Evolutionary conservation across 495 filamentous ascomycete species (phyloP).

Genomic region (Poronia punctata): DNA sequence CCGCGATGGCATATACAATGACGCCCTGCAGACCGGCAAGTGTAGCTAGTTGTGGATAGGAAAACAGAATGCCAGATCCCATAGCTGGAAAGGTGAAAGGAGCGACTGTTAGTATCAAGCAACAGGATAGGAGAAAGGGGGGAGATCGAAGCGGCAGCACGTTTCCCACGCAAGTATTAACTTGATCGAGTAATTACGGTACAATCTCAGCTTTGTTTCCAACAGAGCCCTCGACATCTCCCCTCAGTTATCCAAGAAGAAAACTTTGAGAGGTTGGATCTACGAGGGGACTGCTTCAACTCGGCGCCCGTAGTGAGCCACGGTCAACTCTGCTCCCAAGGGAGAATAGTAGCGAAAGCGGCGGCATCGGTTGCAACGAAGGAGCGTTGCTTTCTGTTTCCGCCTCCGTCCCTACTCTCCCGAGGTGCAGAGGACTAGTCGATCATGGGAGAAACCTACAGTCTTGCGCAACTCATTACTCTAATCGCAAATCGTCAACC

Average conservation of each 20-base stretch:
- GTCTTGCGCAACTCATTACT: slow-evolving; percentile 17
- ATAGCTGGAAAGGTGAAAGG: slow-evolving; percentile 50
- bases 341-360: too few relatives aligned
- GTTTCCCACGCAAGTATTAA: slow-evolving; percentile 92
- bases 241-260: slow-evolving; percentile 4
- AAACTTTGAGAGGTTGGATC: slow-evolving; percentile 41
- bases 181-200: slow-evolving; percentile 92
- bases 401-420: slow-evolving; percentile 12
- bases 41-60: slow-evolving; percentile 74
- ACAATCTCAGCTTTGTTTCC: slow-evolving; percentile 74
- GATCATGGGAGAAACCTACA: slow-evolving; percentile 28
- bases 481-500: slow-evolving; percentile 5
- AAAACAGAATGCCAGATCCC: slow-evolving; percentile 70
- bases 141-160: slow-evolving; percentile 68
- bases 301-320: slow-evolving; percentile 85
- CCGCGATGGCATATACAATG: slow-evolving; percentile 62
- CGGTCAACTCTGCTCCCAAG: slow-evolving; percentile 28
- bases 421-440: slow-evolving; percentile 14
- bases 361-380: neutral
- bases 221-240: slow-evolving; percentile 17
- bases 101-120: slow-evolving; percentile 20
- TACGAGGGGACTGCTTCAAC: slow-evolving; percentile 36
- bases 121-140: slow-evolving; percentile 16
- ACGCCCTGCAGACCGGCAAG: slow-evolving; percentile 68
- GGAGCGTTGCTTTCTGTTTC: too few relatives aligned